Evolutionary conservation across 495 filamentous ascomycete genomes (phyloP).

Genomic region (Daldinia concentrica): DNA sequence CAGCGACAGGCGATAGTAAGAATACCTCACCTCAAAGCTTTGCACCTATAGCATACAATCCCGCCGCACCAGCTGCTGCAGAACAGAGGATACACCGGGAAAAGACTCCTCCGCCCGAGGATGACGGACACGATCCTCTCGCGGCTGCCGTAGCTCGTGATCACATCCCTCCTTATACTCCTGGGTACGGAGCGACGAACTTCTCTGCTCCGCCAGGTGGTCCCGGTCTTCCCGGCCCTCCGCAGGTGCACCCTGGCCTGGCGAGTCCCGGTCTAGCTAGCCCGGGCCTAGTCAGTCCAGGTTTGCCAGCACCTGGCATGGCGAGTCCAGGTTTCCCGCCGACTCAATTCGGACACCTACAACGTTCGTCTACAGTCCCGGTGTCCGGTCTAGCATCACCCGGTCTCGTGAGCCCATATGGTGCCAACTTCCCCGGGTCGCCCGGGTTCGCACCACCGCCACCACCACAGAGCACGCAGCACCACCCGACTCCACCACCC

Average conservation of each 20-base stretch:
- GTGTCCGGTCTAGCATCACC: constrained; percentile 43
- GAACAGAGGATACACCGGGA: constrained; percentile 85
- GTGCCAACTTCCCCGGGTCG: constrained; percentile 51
- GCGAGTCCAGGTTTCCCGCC: constrained; percentile 52
- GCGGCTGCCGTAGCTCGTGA: constrained; percentile 74
- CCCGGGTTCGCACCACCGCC: constrained; percentile 49
- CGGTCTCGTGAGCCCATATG: constrained; percentile 50
- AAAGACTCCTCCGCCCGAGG: constrained; percentile 86
- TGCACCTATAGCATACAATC: constrained; percentile 88
- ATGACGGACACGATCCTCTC: constrained; percentile 74
- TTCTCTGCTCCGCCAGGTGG: constrained; percentile 49
- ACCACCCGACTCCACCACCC: constrained; percentile 42
- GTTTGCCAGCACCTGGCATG: constrained; percentile 52
- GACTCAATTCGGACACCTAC: constrained; percentile 47
- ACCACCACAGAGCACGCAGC: constrained; percentile 35
- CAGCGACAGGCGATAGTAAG: constrained; percentile 41
- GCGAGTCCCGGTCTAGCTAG: constrained; percentile 44
- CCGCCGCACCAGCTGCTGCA: constrained; percentile 84
- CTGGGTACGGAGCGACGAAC: constrained; percentile 49
- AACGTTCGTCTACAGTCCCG: constrained; percentile 56
- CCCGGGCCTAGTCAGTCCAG: constrained; percentile 53
- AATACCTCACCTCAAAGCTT: constrained; percentile 59
- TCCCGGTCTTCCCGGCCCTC: constrained; percentile 51
- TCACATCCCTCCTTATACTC: constrained; percentile 59
- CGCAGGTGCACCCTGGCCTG: constrained; percentile 43